Conservation (phyloP, 1,139 yeast genomes). For the Zygosaccharomyces pseudobailii region DNA sequence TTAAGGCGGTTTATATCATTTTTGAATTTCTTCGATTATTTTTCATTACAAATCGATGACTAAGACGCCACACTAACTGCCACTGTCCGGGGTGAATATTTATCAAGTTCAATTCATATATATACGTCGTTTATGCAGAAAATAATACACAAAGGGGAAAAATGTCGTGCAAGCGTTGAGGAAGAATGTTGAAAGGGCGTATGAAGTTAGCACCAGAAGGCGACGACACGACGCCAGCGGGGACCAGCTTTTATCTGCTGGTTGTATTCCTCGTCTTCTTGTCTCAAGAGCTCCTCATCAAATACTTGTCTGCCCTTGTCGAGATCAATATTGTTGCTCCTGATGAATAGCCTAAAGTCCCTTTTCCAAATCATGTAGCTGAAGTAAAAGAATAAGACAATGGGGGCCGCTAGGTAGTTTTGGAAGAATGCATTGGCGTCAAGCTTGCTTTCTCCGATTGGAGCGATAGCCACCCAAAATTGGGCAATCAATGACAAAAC, state of each 20-base stretch:
- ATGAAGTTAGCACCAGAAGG: conserved; percentile 22
- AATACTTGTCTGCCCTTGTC: conserved; percentile 67
- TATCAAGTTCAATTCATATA: background rate
- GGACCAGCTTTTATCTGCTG: conserved; percentile 21
- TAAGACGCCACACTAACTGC: background rate
- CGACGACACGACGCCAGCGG: conserved; percentile 14
- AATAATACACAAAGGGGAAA: background rate
- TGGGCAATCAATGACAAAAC: conserved; percentile 48
- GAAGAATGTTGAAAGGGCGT: background rate
- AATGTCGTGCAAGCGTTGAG: background rate
- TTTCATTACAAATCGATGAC: conserved; percentile 5
- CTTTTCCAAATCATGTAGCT: conserved; percentile 51
- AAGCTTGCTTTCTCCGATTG: conserved; percentile 41
- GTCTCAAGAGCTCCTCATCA: conserved; percentile 61
- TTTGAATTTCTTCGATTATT: background rate
- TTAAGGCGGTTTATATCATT: background rate
- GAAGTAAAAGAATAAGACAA: conserved; percentile 47
- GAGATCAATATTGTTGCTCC: conserved; percentile 51
- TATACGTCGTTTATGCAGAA: background rate
- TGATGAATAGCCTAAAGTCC: conserved; percentile 46
- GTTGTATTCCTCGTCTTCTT: conserved; percentile 49
- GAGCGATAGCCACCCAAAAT: conserved; percentile 65
- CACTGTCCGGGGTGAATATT: background rate
- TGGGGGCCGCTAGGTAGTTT: conserved; percentile 57
- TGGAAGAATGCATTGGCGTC: conserved; percentile 51